Percentiles rank a stretch among this genome's conserved stretches.
These are phyloP conservation scores for Boletus speciosus DNA, from an alignment of 768 basidiomycete species.

Conservation along the genomic window DNA sequence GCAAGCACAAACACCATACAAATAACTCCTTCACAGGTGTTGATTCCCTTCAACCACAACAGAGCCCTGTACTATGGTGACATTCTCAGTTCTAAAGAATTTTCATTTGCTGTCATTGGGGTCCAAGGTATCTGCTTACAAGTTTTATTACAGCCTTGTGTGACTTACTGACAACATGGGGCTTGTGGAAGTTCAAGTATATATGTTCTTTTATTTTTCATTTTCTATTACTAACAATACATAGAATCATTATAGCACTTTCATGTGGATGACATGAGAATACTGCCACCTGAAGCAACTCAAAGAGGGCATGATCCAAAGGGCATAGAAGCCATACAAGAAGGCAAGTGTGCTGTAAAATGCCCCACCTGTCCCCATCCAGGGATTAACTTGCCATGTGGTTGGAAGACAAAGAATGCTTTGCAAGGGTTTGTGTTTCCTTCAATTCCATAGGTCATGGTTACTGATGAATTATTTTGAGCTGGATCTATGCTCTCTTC, in stretches of 20 bases:
- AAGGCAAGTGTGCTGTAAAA: not conserved
- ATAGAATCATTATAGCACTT: not conserved
- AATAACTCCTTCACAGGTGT: not conserved
- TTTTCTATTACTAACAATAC: too few relatives aligned
- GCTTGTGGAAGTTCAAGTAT: too few relatives aligned
- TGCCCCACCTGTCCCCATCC: slow-evolving; percentile 6
- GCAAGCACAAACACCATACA: not conserved
- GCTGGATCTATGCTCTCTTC: slow-evolving; percentile 17
- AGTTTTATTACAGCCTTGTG: not conserved
- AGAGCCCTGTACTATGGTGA: not conserved
- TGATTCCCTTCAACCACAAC: not conserved
- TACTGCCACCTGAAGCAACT: slow-evolving; percentile 2
- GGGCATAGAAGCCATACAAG: not conserved
- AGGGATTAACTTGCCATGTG: not conserved
- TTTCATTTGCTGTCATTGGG: not conserved
- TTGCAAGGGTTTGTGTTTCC: too few relatives aligned
- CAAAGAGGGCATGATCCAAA: not conserved
- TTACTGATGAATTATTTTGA: too few relatives aligned
- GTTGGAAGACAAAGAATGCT: not conserved
- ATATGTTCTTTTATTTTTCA: too few relatives aligned
- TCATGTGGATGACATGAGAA: not conserved
- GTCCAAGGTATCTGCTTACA: not conserved
- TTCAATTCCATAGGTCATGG: too few relatives aligned
- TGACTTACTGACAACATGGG: too few relatives aligned
- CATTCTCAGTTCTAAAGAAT: not conserved